A percentile compares a stretch with the other conserved stretches of the same genome.
phyloP scores from a whole-genome alignment of 768 basidiomycete genomes.

The Scleroderma bovista region DNA sequence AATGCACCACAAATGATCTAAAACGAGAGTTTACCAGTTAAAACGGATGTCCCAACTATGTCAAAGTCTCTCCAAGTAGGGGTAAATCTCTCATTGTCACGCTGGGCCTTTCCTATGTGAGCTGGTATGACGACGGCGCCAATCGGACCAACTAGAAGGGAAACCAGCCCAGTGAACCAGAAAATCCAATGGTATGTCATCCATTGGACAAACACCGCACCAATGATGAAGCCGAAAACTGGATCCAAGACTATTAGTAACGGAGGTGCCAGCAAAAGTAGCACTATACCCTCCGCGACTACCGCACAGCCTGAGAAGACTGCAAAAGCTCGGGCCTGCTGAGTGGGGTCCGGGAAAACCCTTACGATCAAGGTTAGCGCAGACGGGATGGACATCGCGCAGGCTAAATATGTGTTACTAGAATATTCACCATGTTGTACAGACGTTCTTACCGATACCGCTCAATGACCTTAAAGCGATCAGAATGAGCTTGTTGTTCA shows the following conservation, averaged over 20 bases:
- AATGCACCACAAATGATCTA: not conserved
- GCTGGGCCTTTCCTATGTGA: slow-evolving; percentile 4
- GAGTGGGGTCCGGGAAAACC: slow-evolving; percentile 41
- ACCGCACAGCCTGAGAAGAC: slow-evolving; percentile 43
- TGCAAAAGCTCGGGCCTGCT: slow-evolving; percentile 45
- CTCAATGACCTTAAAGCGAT: slow-evolving; percentile 47
- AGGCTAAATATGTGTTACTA: slow-evolving; percentile 29
- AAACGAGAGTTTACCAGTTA: slow-evolving; percentile 27
- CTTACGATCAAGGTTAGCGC: slow-evolving; percentile 46
- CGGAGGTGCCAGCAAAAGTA: not conserved
- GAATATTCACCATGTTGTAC: not conserved
- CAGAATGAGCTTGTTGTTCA: slow-evolving; percentile 39
- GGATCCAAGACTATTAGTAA: not conserved
- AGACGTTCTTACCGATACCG: slow-evolving; percentile 35
- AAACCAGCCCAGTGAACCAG: slow-evolving; percentile 39
- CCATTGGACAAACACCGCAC: slow-evolving; percentile 38
- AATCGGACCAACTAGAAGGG: slow-evolving; percentile 26
- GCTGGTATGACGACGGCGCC: slow-evolving; percentile 33
- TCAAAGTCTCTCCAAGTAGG: slow-evolving; percentile 31
- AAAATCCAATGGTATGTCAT: slow-evolving; percentile 48
- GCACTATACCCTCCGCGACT: slow-evolving; percentile 36
- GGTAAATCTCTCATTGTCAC: not conserved
- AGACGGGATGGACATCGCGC: slow-evolving; percentile 47
- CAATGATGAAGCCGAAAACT: slow-evolving; percentile 41
- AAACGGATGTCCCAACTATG: slow-evolving; percentile 33